phyloP scores from a whole-genome alignment of 768 basidiomycete genomes.

The Pisolithus orientalis region DNA sequence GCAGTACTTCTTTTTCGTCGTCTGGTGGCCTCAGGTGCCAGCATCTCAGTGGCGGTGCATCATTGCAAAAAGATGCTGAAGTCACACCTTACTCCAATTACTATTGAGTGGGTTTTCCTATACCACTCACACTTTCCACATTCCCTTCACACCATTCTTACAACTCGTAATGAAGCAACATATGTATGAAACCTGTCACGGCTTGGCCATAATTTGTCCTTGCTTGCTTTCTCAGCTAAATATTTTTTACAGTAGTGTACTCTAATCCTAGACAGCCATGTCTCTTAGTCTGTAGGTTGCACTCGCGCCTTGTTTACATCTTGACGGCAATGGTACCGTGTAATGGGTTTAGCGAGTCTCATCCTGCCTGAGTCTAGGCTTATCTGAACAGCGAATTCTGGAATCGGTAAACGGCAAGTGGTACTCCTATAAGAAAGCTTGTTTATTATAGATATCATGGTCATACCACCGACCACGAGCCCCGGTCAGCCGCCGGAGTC shows the following conservation, averaged over 20 bases:
- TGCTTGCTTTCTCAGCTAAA: neutral
- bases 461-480: no score
- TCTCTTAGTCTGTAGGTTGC: neutral
- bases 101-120: constrained; percentile 5
- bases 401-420: no score
- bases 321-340: no score
- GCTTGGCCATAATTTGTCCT: neutral
- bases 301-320: neutral
- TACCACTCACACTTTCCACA: neutral
- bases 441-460: no score
- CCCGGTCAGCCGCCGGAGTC: no score
- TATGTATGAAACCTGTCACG: neutral
- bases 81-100: constrained; percentile 8
- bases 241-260: neutral
- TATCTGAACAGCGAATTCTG: no score
- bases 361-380: no score
- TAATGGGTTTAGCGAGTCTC: no score
- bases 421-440: no score
- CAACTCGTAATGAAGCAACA: constrained; percentile 2
- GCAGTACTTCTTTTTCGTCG: constrained; percentile 1
- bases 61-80: neutral
- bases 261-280: neutral
- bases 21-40: constrained; percentile 1
- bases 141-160: neutral
- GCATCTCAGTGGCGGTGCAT: neutral